Evolutionary conservation across 768 basidiomycete species (phyloP).

Genomic region (Fibroporia radiculosa): DNA sequence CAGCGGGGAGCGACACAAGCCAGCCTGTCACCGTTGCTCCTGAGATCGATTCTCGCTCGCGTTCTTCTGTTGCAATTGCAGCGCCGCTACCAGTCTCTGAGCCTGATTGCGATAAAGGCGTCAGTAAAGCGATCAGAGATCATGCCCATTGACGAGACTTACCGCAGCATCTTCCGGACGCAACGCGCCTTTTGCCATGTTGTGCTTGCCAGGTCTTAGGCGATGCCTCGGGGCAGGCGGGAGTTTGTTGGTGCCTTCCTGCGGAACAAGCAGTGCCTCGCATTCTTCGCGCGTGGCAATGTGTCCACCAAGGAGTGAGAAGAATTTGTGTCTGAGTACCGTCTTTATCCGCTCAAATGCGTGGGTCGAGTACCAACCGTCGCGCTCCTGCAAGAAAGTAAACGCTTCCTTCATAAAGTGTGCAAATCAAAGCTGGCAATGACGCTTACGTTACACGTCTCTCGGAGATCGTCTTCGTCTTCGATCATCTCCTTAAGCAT

Average conservation of each 20-base stretch:
- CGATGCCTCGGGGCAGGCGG: constrained; percentile 15
- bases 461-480: constrained; percentile 58
- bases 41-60: constrained; percentile 12
- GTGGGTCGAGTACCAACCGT: constrained; percentile 82
- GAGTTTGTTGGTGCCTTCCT: constrained; percentile 17
- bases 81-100: constrained; percentile 54
- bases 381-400: constrained; percentile 53
- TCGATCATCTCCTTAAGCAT: constrained; percentile 79
- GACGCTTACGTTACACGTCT: constrained; percentile 60
- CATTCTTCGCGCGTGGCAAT: constrained; percentile 70
- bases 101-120: constrained; percentile 35
- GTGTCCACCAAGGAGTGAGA: constrained; percentile 66
- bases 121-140: background rate
- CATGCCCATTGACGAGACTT: constrained; percentile 19
- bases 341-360: constrained; percentile 79
- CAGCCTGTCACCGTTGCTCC: constrained; percentile 4
- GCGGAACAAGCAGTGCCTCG: constrained; percentile 46
- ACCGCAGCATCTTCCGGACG: constrained; percentile 81
- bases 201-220: constrained; percentile 66
- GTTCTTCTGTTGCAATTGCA: constrained; percentile 42
- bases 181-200: constrained; percentile 83
- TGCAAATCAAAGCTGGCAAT: too few species aligned
- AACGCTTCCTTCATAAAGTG: background rate
- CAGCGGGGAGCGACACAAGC: too few species aligned
- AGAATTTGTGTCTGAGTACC: constrained; percentile 81